Base-by-base conservation (phyloP, 768 basidiomycete genomes). In the Punctularia strigosozonata region DNA sequence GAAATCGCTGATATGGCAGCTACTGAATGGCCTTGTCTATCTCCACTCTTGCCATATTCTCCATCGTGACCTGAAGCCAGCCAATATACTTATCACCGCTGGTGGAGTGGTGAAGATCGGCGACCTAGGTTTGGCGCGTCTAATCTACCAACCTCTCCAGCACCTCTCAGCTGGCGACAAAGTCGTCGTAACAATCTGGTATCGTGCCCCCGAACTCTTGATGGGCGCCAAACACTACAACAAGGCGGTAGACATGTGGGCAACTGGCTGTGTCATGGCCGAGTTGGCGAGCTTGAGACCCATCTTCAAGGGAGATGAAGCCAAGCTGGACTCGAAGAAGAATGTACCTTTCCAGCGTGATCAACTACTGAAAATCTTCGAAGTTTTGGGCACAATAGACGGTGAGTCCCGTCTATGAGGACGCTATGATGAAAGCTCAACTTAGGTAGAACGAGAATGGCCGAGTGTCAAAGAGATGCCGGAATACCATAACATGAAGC, bases 131-230 rank as follows among this genome's bases (percentile, higher is more conserved):
- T 75, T 99, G 13, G 95, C 95, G 1, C 74, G 95, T 23, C 69
- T 98, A 22, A 81, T 86, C 42, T 82, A 90, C 52, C 79, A 89
- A 43, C 95, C 95, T 5, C 68, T 99, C 2, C 91, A 95, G 47
- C 81, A 85, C 1, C 66, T 99, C 2, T 90, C 87, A 54, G 78
- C 79, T 1, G 92, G 92, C 13, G 95, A 99, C 62, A 98, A 98
- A 52, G 92, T 99, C 20, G 95, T 98, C 25, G 95, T 99, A 10
- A 99, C 95, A 0, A 98, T 99, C 52, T 98, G 95, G 95, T 99
- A 99, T 56, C 85, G 95, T 38, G 89, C 90, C 5, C 95, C 95
- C 0, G 95, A 99, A 54, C 75, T 99, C 3, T 71, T 99, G 7
- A 71, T 99, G 63, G 94, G 95, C 20, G 90, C 94, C 1, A 89